Evolutionary conservation across 2,329 filamentous ascomycete species (phyloP).

Genomic region (Drechslerella stenobrocha): DNA sequence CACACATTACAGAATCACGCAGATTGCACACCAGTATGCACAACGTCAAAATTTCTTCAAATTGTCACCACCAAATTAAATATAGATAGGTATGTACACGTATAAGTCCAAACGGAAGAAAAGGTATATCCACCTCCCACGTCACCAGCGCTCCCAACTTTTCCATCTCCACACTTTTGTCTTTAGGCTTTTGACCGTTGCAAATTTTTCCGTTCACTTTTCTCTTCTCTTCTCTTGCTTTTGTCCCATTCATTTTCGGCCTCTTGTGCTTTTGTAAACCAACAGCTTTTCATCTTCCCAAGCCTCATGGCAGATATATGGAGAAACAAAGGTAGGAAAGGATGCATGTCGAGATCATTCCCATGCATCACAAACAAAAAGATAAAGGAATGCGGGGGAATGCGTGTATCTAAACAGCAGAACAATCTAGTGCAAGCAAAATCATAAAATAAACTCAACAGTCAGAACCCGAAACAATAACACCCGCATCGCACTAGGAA

Average conservation of each 20-base stretch:
- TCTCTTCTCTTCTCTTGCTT: conserved; percentile 1
- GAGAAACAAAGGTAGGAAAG: background rate
- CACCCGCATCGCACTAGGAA: conserved; percentile 2
- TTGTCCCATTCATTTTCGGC: no score
- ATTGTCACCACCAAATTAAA: background rate
- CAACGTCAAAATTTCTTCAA: background rate
- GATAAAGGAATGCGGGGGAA: conserved; percentile 3
- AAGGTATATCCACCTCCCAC: conserved; percentile 4
- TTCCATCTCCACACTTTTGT: conserved; percentile 26
- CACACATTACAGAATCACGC: no score
- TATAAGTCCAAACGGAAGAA: background rate
- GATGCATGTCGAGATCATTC: no score
- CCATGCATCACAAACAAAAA: no score
- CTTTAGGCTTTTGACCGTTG: conserved; percentile 15
- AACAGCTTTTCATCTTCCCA: background rate
- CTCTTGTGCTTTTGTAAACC: background rate
- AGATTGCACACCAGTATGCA: no score
- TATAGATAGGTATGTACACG: background rate
- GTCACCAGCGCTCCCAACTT: conserved; percentile 23
- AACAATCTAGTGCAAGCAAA: conserved; percentile 17
- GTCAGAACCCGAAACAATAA: conserved; percentile 15
- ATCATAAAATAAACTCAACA: conserved; percentile 15
- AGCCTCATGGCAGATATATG: background rate
- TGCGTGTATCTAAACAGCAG: conserved; percentile 10
- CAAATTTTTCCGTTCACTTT: background rate